Evolutionary conservation across 2,329 filamentous ascomycete genomes (phyloP).

Genomic region (Neonectria neomacrospora): DNA sequence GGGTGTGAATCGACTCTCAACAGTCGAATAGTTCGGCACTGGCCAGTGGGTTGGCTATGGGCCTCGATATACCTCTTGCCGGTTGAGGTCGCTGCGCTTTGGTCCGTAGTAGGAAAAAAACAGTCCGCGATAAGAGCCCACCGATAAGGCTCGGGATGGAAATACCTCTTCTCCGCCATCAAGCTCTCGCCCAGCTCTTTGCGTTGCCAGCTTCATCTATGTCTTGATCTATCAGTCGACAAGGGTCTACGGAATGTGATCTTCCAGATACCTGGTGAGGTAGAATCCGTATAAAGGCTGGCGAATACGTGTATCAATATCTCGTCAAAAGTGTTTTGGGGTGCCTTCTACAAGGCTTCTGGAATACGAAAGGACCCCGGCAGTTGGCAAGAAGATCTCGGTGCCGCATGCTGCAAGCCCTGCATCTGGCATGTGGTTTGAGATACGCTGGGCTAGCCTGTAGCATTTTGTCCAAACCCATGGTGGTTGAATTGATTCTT

Average conservation of each 20-base stretch:
- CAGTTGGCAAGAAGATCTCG: slow-evolving; percentile 11
- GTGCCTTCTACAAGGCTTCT: slow-evolving; percentile 19
- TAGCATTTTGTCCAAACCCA: neutral
- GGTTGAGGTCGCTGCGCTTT: slow-evolving; percentile 26
- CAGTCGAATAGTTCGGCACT: slow-evolving; percentile 12
- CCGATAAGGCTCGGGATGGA: slow-evolving; percentile 44
- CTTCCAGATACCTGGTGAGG: neutral
- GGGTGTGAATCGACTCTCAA: neutral
- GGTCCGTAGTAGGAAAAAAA: slow-evolving; percentile 35
- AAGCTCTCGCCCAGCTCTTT: neutral
- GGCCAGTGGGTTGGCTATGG: slow-evolving; percentile 18
- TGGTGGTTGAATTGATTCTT: neutral
- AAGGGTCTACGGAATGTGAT: neutral
- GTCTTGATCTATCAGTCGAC: neutral
- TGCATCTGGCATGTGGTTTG: slow-evolving; percentile 14
- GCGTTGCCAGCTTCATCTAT: slow-evolving; percentile 7
- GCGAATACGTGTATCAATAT: neutral
- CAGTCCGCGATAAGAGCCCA: slow-evolving; percentile 34
- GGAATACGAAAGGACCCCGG: slow-evolving; percentile 23
- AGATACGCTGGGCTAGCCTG: too few species aligned
- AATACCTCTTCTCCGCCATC: slow-evolving; percentile 37
- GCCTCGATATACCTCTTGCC: slow-evolving; percentile 27
- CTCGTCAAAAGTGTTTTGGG: neutral
- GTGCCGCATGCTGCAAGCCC: slow-evolving; percentile 8
- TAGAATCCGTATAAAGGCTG: too few species aligned